Base-by-base conservation (phyloP, 208 protist genomes). In the Angomonas deanei region DNA sequence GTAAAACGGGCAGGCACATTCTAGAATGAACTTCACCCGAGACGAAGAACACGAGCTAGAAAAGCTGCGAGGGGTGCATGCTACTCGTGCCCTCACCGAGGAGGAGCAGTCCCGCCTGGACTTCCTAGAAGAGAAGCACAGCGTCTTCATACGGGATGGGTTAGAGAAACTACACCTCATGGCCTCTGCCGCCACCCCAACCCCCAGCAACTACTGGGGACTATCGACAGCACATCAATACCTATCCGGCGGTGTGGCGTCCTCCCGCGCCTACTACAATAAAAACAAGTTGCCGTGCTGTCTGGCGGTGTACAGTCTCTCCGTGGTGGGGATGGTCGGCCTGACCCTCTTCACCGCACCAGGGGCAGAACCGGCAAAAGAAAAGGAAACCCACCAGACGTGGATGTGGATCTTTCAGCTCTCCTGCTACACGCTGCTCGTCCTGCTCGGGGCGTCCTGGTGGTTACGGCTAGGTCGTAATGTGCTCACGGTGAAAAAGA, bases 41-140 rank as follows among this genome's bases (percentile, higher is more conserved):
- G 67, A 78, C 13, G 72, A 82, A 60, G 76, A 82, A 38, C 17
- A 68, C 5, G 65, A 65, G 11, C 52, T 82, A 52, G 67, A 82
- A 24, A 26, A 60, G 0, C 55, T 82, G 30, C 64, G 39, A 5
- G 17, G 17, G 1, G 62, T 57, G 4, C 39, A 68, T 23, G 49
- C 58, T 17, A 11, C 64, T 27, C 64, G 68, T 0, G 10, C 65
- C 3, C 58, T 82, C 13, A 21, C 55, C 42, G 24, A 53, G 11
- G 67, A 67, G n/a, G 72, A 82, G 28, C 39, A 54, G 1, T 19
- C 59, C 26, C 28, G 32, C 21, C 55, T 82, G 6, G 24, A 58
- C 17, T 47, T 63, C 5, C 57, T 78, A 42, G 61, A 78, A 19
- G 6, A 61, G 17, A 70, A 58, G 34, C 78, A 82, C 31, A 72